Percentiles rank a stretch among this genome's conserved stretches.
phyloP scores from a whole-genome alignment of 306 rosid species.

The Gastrolobium villosum region DNA sequence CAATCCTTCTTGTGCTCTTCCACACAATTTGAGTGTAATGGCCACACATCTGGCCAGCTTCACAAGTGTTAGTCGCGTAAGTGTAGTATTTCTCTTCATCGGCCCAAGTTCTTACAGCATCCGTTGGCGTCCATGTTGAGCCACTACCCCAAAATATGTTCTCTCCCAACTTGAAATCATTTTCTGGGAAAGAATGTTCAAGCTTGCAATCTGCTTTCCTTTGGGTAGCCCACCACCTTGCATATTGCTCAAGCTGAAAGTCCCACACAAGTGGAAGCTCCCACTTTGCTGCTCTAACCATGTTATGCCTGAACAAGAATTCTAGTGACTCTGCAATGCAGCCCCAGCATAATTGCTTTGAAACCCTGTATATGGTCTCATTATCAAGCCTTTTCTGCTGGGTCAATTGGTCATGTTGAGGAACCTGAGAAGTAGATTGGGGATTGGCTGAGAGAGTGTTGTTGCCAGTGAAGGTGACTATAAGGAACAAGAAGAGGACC shows the following conservation, averaged over 20 bases:
- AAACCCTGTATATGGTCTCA: constrained; percentile 66
- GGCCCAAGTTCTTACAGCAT: constrained; percentile 80
- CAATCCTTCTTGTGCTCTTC: constrained; percentile 72
- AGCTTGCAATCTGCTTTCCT: constrained; percentile 74
- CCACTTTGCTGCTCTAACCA: constrained; percentile 75
- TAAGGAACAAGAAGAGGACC: constrained; percentile 41
- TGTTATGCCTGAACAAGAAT: constrained; percentile 74
- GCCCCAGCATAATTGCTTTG: constrained; percentile 87
- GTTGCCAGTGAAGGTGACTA: constrained; percentile 39
- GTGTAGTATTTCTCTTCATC: constrained; percentile 76
- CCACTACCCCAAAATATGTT: constrained; percentile 92
- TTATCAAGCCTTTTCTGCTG: constrained; percentile 56
- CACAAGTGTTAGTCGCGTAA: constrained; percentile 66
- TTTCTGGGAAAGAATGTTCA: constrained; percentile 84
- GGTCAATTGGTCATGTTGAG: constrained; percentile 30
- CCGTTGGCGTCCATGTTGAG: constrained; percentile 68
- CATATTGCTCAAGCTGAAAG: constrained; percentile 74
- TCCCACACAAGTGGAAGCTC: constrained; percentile 78
- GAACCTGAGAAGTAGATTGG: constrained; percentile 11
- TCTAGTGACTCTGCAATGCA: constrained; percentile 80
- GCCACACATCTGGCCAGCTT: constrained; percentile 80
- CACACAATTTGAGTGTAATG: constrained; percentile 93
- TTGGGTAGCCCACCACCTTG: constrained; percentile 82
- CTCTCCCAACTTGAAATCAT: constrained; percentile 80
- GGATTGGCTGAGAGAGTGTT: constrained; percentile 23